Percentiles rank a stretch among this genome's conserved stretches.
Conservation (phyloP, 371 early-diverging fungal species). For the Mucor lusitanicus region DNA sequence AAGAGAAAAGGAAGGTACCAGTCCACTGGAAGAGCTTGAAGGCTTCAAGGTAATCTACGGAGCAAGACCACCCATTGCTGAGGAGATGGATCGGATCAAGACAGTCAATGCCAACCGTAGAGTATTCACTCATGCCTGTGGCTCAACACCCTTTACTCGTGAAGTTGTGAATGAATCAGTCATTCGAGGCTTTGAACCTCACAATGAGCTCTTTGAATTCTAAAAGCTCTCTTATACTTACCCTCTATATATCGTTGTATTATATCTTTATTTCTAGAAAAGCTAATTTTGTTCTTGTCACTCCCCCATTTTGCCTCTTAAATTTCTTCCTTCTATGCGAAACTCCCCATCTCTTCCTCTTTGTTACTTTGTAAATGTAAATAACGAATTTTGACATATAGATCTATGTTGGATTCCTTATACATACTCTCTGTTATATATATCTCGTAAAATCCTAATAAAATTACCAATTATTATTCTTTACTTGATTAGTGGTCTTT, state of each 20-base stretch:
- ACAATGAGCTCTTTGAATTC: conserved; percentile 50
- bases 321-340: neutral
- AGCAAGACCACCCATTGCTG: conserved; percentile 23
- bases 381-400: neutral
- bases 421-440: neutral
- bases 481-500: neutral
- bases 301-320: neutral
- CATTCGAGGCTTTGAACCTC: conserved; percentile 29
- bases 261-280: neutral
- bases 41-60: conserved; percentile 21
- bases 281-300: neutral
- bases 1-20: conserved; percentile 19
- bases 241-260: neutral
- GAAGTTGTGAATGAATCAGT: conserved; percentile 34
- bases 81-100: conserved; percentile 27
- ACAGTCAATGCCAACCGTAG: conserved; percentile 10
- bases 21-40: conserved; percentile 11
- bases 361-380: neutral
- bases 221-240: conserved; percentile 10
- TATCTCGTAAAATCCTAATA: neutral
- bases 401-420: neutral
- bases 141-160: conserved; percentile 39
- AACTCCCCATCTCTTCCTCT: neutral
- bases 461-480: neutral
- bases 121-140: conserved; percentile 46